Evolutionary conservation across 805 yeast genomes (phyloP), one percentile per base, ranked within the genome.

Genomic region (Blastobotrys attinorum): DNA sequence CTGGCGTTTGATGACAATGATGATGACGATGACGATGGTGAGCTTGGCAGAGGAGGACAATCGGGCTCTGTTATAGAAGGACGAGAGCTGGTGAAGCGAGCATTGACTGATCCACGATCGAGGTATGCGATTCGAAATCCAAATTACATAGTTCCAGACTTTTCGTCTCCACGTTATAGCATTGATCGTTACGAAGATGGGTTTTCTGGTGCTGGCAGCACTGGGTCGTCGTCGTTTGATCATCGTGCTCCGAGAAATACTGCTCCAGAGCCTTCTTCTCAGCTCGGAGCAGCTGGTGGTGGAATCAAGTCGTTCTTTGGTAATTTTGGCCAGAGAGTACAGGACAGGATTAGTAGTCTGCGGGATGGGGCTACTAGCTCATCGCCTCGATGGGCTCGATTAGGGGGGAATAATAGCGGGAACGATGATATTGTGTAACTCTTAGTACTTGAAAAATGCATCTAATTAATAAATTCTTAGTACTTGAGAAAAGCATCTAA

Each of bases 1-100:
- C 41, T 60, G 21, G 59, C 61, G 20, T 57, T 65, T 35, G 64
- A 63, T 31, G 69, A 64, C 32, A n/a, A n/a, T n/a, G n/a, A n/a
- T n/a, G n/a, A n/a, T n/a, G 59, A 62, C 29, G 70, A 62, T 31
- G 61, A 55, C 4, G 50, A 43, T 3, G 51, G 47, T 18, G 63
- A 53, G 20, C 7, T 7, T 25, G 29, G 11, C 7, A 8, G 10
- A 25, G 38, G 31, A 15, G 51, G 43, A 3, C 11, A 22, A 8
- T 34, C 41, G 6, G 47, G 49, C 4, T 49, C 62, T 4, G 53
- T 54, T 22, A 49, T 60, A 3, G 67, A 63, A 40, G 67, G 67
- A 31, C 49, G 61, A 4, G 64, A 59, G 45, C 54, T 63, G 2
- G 63, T 61, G 17, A 38, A 50, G 11, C 46, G 66, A 4, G 57